A percentile compares a stretch with the other conserved stretches of the same genome.
Evolutionary conservation across 352 stramenopile species (phyloP).

Genomic region (Thalassiosira ordinaria): DNA sequence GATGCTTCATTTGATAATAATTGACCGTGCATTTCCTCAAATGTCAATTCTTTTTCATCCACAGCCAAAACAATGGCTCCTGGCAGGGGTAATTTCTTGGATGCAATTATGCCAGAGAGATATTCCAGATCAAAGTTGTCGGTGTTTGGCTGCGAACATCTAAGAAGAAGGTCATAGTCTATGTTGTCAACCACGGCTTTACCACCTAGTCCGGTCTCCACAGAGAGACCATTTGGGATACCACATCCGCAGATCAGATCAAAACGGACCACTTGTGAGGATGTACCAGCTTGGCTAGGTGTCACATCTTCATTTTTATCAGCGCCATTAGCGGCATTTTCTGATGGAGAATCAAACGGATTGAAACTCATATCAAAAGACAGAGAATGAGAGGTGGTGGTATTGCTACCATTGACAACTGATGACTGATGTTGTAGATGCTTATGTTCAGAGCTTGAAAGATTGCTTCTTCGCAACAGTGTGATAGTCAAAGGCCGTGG

Average conservation of each 20-base stretch:
- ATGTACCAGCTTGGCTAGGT: conserved; percentile 6
- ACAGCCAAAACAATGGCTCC: conserved; percentile 66
- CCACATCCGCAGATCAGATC: conserved; percentile 22
- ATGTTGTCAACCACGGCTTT: conserved; percentile 51
- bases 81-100: conserved; percentile 39
- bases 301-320: conserved; percentile 5
- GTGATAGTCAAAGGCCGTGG: conserved; percentile 50
- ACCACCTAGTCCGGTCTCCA: conserved; percentile 48
- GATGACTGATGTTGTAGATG: not conserved
- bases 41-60: conserved; percentile 34
- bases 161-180: conserved; percentile 48
- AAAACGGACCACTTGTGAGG: conserved; percentile 15
- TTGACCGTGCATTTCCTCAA: conserved; percentile 16
- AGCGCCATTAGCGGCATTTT: not conserved
- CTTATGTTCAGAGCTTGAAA: not conserved
- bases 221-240: conserved; percentile 33
- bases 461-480: conserved; percentile 11
- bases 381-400: conserved; percentile 15
- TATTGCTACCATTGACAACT: not conserved
- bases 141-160: conserved; percentile 37
- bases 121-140: conserved; percentile 16
- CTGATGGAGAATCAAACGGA: conserved; percentile 8
- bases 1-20: conserved; percentile 32
- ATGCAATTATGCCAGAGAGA: conserved; percentile 14
- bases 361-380: conserved; percentile 31